Percentiles rank a stretch among this genome's conserved stretches.
These are phyloP conservation scores for Salix brachista DNA, from an alignment of 345 rosid genomes.

Conservation along the genomic window DNA sequence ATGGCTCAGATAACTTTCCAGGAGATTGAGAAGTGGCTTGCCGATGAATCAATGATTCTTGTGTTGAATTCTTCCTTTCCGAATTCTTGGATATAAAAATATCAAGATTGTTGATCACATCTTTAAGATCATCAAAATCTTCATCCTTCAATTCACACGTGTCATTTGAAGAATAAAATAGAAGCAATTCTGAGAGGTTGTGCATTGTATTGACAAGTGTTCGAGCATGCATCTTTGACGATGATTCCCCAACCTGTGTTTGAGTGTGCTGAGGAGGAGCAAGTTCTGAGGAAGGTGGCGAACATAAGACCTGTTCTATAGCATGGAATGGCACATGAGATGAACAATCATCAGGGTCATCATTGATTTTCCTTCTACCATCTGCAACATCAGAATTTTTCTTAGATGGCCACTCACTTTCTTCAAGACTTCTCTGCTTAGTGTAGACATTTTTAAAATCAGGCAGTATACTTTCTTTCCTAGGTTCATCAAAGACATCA, in stretches of 20 bases:
- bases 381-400: slow-evolving; percentile 18
- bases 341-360: slow-evolving; percentile 28
- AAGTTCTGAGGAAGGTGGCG: slow-evolving; percentile 41
- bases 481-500: slow-evolving; percentile 19
- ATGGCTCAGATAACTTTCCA: slow-evolving; percentile 26
- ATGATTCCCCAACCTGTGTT: slow-evolving; percentile 19
- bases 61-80: slow-evolving; percentile 21
- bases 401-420: slow-evolving; percentile 22
- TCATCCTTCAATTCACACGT: slow-evolving; percentile 48
- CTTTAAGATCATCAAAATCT: slow-evolving; percentile 51
- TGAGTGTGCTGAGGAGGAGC: slow-evolving; percentile 19
- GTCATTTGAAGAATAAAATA: slow-evolving; percentile 50
- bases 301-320: slow-evolving; percentile 22
- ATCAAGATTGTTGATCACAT: slow-evolving; percentile 52
- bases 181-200: slow-evolving; percentile 70
- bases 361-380: slow-evolving; percentile 25
- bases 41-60: slow-evolving; percentile 28
- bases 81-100: slow-evolving; percentile 42
- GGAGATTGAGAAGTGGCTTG: slow-evolving; percentile 14
- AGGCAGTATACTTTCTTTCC: slow-evolving; percentile 17
- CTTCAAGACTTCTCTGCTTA: slow-evolving; percentile 25
- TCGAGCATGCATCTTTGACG: slow-evolving; percentile 29
- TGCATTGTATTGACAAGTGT: slow-evolving; percentile 50
- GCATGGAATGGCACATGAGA: slow-evolving; percentile 41
- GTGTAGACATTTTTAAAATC: slow-evolving; percentile 20